Conservation (phyloP, 352 stramenopile species). For the Phytophthora litchii region DNA sequence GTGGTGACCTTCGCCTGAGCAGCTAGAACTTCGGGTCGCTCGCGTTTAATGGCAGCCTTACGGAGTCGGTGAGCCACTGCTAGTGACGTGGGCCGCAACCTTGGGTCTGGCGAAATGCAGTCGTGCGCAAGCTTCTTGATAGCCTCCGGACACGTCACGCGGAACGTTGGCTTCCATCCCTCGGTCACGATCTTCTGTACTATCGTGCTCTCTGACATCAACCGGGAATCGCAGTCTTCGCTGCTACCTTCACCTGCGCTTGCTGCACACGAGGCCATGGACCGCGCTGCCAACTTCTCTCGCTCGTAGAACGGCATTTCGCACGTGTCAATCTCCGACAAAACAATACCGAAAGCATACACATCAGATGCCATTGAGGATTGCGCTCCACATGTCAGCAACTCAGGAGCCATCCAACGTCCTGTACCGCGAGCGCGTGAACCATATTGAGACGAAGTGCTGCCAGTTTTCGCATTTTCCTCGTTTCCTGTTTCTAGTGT, state of each 20-base stretch:
- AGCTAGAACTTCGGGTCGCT: constrained; percentile 31
- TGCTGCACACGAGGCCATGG: constrained; percentile 10
- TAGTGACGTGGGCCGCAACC: constrained; percentile 45
- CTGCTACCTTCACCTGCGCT: constrained; percentile 23
- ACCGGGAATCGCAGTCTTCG: constrained; percentile 21
- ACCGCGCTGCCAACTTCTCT: constrained; percentile 21
- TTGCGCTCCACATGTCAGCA: constrained; percentile 68
- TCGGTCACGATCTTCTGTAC: constrained; percentile 60
- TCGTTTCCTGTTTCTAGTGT: background rate
- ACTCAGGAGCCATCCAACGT: constrained; percentile 87
- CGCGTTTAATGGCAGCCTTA: constrained; percentile 43
- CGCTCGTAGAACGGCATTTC: constrained; percentile 59
- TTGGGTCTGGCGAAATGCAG: constrained; percentile 50
- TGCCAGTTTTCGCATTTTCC: background rate
- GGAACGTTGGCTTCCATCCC: constrained; percentile 56
- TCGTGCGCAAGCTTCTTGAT: constrained; percentile 53
- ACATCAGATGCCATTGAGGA: constrained; percentile 87
- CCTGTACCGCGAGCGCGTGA: constrained; percentile 52
- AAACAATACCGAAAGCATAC: constrained; percentile 85
- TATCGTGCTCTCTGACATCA: constrained; percentile 45
- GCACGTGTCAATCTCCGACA: constrained; percentile 82
- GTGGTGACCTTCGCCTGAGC: constrained; percentile 36
- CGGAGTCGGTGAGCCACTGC: constrained; percentile 52
- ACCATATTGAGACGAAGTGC: constrained; percentile 11
- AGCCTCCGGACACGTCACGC: constrained; percentile 43